Conservation (phyloP, 495 filamentous ascomycete genomes). For the Aspergillus homomorphus region DNA sequence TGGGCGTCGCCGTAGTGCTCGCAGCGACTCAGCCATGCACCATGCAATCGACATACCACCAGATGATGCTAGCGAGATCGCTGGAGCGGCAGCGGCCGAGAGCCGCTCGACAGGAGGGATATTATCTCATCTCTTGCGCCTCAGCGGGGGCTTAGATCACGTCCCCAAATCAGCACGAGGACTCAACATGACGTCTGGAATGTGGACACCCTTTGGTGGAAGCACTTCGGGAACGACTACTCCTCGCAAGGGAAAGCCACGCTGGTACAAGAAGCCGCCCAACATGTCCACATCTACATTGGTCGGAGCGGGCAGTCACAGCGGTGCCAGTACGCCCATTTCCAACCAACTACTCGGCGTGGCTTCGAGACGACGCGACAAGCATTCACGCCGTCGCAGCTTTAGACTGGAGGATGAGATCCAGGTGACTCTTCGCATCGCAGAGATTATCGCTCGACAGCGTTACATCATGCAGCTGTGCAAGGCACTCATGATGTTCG, state of each 20-base stretch:
- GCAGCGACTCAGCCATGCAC: neutral
- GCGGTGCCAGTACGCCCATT: conserved; percentile 32
- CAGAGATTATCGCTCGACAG: conserved; percentile 75
- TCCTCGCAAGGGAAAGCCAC: conserved; percentile 25
- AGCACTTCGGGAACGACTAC: conserved; percentile 15
- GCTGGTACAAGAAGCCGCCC: conserved; percentile 36
- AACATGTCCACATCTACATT: conserved; percentile 31
- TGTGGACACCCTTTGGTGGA: conserved; percentile 3
- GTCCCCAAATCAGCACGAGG: neutral
- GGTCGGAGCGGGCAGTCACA: conserved; percentile 19
- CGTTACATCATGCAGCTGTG: conserved; percentile 83
- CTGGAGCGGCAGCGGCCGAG: conserved; percentile 6
- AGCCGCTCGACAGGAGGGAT: conserved; percentile 30
- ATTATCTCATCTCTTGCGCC: conserved; percentile 33
- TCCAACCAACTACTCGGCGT: conserved; percentile 28
- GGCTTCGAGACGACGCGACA: conserved; percentile 29
- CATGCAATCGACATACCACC: neutral
- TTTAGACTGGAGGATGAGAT: conserved; percentile 54
- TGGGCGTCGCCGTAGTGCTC: neutral
- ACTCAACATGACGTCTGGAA: neutral
- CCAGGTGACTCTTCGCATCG: conserved; percentile 79
- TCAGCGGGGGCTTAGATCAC: conserved; percentile 20
- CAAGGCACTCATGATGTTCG: conserved; percentile 75
- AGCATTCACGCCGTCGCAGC: conserved; percentile 19
- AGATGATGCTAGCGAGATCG: neutral